Base-by-base conservation (phyloP, 441 rosid species). In the Jatropha podagrica region DNA sequence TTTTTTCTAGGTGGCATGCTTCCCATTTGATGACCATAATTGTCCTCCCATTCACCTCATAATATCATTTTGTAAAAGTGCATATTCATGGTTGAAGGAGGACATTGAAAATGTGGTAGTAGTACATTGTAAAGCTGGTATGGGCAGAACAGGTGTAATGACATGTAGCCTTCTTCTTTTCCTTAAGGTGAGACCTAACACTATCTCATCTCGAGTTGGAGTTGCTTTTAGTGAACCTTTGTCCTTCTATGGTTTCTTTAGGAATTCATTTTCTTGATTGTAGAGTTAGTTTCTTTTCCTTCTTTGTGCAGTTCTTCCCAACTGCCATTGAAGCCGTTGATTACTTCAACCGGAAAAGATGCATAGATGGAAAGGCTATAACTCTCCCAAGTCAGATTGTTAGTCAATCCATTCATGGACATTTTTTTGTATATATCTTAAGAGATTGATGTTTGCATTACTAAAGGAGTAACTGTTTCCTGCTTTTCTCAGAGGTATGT, bases 131-230 rank as follows among this genome's bases (percentile, higher is more conserved):
- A 93, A 93, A 80, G 98, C 97, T 46, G 97, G 96, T 40, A 86
- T 93, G 95, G 97, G 85, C 68, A 90, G 98, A 82, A 93, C 97
- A 26, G 98, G 98, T 42, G 72, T 93, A 75, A 94, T 94, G 98
- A 88, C 89, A 67, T 89, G 96, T 73, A 83, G 96, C 81, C 94
- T 94, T 80, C 97, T 94, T 74, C 80, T 92, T 54, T 89, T 64
- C 82, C 87, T 94, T 69, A 92, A 94, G 96, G 97, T 94, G 72
- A 79, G 76, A 54, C 62, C 40, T 20, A 9, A 75, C 42, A 63
- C 67, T 38, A 23, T 46, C 49, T 26, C 71, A n/a, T 55, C 54
- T 44, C 64, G 55, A 42, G 65, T 61, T 20, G n/a, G 52, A 20
- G 32, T 13, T 60, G 38, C 46, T 32, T 61, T 20, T 23, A 26